Evolutionary conservation across 495 filamentous ascomycete genomes (phyloP).

Genomic region (Aspergillus coremiiformis): DNA sequence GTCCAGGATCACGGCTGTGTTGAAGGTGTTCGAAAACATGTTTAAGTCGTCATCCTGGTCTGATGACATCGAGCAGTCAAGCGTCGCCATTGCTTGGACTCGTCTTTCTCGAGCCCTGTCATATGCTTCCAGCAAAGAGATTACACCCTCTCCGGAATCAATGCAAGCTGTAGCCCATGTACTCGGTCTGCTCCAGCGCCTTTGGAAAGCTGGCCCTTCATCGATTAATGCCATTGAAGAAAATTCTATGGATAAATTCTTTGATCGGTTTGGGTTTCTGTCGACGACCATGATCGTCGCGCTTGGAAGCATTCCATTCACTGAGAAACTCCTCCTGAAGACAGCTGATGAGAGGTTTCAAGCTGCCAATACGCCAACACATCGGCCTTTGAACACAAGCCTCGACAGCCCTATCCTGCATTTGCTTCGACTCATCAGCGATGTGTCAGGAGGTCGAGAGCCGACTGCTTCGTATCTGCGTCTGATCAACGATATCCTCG

Average conservation of each 20-base stretch:
- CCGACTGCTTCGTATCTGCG: slow-evolving; percentile 24
- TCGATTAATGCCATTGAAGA: slow-evolving; percentile 31
- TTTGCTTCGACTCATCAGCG: slow-evolving; percentile 31
- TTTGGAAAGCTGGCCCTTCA: slow-evolving; percentile 50
- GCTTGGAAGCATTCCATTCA: slow-evolving; percentile 68
- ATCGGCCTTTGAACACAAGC: slow-evolving; percentile 23
- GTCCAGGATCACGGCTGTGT: slow-evolving; percentile 51
- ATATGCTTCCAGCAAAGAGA: slow-evolving; percentile 76
- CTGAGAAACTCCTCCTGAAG: slow-evolving; percentile 58
- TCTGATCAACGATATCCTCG: slow-evolving; percentile 31
- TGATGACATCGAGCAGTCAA: slow-evolving; percentile 32
- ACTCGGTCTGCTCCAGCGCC: slow-evolving; percentile 54
- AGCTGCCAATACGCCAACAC: slow-evolving; percentile 43
- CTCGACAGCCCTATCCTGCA: slow-evolving; percentile 35
- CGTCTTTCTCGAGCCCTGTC: slow-evolving; percentile 61
- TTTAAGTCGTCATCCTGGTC: slow-evolving; percentile 51
- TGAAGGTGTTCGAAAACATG: slow-evolving; percentile 57
- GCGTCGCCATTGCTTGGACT: slow-evolving; percentile 57
- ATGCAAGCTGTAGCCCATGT: slow-evolving; percentile 69
- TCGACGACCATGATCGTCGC: slow-evolving; percentile 53
- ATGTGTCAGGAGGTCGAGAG: slow-evolving; percentile 10
- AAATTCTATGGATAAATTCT: slow-evolving; percentile 38
- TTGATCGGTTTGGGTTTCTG: slow-evolving; percentile 53
- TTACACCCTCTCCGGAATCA: slow-evolving; percentile 78
- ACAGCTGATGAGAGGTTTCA: slow-evolving; percentile 37